Conservation (phyloP, 177 flowering plant genomes). For the Vitis hybrid region DNA sequence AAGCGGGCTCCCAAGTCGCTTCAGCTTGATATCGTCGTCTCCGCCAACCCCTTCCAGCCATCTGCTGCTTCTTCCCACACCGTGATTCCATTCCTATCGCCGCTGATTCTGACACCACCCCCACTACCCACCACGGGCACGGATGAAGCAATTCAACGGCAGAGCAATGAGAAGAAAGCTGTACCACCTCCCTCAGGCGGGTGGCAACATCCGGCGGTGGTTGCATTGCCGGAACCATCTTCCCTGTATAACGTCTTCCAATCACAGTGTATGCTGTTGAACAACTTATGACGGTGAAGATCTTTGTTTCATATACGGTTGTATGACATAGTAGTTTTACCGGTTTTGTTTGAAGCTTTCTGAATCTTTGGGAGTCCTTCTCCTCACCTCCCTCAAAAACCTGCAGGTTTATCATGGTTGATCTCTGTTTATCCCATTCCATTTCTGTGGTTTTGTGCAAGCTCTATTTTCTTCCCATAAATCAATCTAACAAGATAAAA, state of each 20-base stretch:
- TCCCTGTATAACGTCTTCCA: slow-evolving; percentile 32
- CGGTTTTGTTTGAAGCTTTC: background rate
- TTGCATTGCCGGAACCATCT: slow-evolving; percentile 19
- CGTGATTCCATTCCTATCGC: slow-evolving; percentile 45
- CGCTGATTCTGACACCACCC: slow-evolving; percentile 27
- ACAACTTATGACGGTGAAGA: slow-evolving; percentile 13
- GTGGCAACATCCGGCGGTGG: slow-evolving; percentile 34
- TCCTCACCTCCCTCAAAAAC: background rate
- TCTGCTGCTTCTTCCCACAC: background rate
- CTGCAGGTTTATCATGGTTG: background rate
- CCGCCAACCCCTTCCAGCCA: background rate
- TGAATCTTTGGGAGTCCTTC: background rate
- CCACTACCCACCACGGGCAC: slow-evolving; percentile 11
- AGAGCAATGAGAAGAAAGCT: background rate
- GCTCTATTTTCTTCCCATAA: no score
- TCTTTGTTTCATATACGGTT: no score
- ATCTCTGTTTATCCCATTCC: background rate
- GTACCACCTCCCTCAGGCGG: slow-evolving; percentile 6
- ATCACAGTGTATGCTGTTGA: slow-evolving; percentile 39
- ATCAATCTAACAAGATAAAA: no score
- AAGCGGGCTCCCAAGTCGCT: slow-evolving; percentile 35
- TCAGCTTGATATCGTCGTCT: slow-evolving; percentile 21
- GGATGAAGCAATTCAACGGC: slow-evolving; percentile 4
- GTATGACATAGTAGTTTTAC: background rate
- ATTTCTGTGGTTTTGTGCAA: background rate